phyloP scores from a whole-genome alignment of 2,329 filamentous ascomycete species.

The Apiospora koreana region DNA sequence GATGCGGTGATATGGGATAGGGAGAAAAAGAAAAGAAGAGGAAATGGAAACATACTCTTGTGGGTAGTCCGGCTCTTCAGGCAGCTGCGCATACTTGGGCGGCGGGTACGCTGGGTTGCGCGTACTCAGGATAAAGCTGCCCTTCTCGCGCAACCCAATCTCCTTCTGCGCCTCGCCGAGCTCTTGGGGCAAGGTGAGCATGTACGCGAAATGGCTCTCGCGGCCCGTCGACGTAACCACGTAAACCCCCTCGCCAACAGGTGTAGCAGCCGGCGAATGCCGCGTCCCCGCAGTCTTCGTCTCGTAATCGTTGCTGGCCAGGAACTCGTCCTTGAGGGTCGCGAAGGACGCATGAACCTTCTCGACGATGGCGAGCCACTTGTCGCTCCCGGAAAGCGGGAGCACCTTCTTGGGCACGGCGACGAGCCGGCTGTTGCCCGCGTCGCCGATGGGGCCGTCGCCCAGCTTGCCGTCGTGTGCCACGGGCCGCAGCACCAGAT shows the following conservation, averaged over 20 bases:
- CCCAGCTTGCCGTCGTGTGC: constrained; percentile 68
- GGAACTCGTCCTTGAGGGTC: constrained; percentile 72
- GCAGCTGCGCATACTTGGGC: constrained; percentile 63
- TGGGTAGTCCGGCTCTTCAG: constrained; percentile 68
- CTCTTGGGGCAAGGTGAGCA: constrained; percentile 71
- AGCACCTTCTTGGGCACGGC: constrained; percentile 84
- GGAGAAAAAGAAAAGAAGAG: no score
- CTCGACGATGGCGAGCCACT: constrained; percentile 82
- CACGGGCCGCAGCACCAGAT: constrained; percentile 77
- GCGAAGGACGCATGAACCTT: constrained; percentile 67
- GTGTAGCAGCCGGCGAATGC: constrained; percentile 68
- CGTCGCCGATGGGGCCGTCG: constrained; percentile 47
- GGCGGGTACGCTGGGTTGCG: constrained; percentile 76
- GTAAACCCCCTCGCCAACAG: constrained; percentile 85
- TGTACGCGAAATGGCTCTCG: constrained; percentile 77
- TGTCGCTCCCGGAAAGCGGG: constrained; percentile 66
- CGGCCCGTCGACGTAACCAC: constrained; percentile 72
- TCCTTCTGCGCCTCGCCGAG: constrained; percentile 73
- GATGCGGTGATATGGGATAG: no score
- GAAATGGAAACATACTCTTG: constrained; percentile 54
- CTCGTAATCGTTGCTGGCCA: constrained; percentile 66
- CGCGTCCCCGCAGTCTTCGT: constrained; percentile 75
- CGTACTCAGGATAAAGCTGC: constrained; percentile 76
- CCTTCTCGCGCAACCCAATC: constrained; percentile 69
- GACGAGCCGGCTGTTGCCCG: constrained; percentile 68